Evolutionary conservation across 1,139 yeast genomes (phyloP), one percentile per base, ranked within the genome.

Genomic region (Kodamaea fungicola): DNA sequence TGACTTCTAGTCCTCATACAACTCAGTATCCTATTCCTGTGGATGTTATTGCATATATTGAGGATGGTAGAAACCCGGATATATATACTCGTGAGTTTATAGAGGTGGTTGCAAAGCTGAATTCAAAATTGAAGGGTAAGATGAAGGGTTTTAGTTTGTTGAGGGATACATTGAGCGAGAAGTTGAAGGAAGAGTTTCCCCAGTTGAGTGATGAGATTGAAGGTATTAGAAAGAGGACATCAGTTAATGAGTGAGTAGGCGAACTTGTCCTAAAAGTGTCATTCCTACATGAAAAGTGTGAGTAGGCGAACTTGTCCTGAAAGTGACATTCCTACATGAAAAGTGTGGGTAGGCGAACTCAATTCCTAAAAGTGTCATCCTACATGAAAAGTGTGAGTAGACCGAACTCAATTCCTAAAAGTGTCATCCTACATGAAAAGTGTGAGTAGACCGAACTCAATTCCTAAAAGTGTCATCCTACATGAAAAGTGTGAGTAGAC

Each of bases 31-130:
- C 81, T 1, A 71, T 87, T 2, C 95, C 96, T 0, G 57, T 83
- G 32, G 96, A 87, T 53, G 89, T 87, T 10, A 64, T 87, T 6
- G 80, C 82, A 43, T 85, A 92, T 55, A 87, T 92, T 32, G 97
- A 92, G 55, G 95, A 89, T 52, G 98, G 98, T 2, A 71, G 98
- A 47, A 92, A 92, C 55, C 98, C 99, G 0, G 97, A 92, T 55
- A 90, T 92, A 33, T 92, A 92, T 59, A 89, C 97, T 0, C 74
- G 98, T 55, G 98, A 94, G 61, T 92, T 92, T 62, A 88, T 90
- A 8, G 98, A 92, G 58, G 87, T 92, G 31, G 84, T 92, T 13
- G 83, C 90, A 22, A 83, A 87, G 50, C 82, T 89, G 42, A 92
- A 92, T 57, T 97, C 95, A 52, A 78, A 83, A 46, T 70, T 92